Evolutionary conservation across 257 asterid genomes (phyloP).

Genomic region (Rehmannia glutinosa): DNA sequence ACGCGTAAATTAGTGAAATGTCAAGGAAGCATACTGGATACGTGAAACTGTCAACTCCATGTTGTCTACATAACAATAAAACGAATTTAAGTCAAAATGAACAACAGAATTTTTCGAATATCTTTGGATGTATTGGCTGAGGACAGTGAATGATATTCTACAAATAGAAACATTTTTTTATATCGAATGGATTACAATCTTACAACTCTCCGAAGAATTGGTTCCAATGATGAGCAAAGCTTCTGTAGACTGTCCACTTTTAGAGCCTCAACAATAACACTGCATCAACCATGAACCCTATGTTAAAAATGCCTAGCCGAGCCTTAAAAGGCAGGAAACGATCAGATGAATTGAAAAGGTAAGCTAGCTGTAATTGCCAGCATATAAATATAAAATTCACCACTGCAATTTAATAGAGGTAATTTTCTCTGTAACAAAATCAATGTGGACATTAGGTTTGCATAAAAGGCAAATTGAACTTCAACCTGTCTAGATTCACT

Average conservation of each 20-base stretch:
- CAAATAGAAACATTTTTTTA: slow-evolving; percentile 4
- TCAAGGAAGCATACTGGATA: neutral
- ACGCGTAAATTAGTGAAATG: neutral
- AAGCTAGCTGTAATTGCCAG: too few relatives aligned
- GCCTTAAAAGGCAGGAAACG: neutral
- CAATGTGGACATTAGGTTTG: neutral
- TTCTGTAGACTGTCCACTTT: slow-evolving; percentile 94
- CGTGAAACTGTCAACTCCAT: neutral
- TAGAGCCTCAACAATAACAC: slow-evolving; percentile 94
- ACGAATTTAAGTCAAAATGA: neutral
- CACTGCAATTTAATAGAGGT: too few relatives aligned
- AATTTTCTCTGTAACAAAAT: neutral
- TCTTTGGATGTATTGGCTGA: neutral
- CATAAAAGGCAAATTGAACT: too few relatives aligned
- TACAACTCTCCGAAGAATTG: slow-evolving; percentile 96
- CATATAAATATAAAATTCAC: neutral
- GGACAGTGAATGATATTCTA: neutral
- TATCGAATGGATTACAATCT: slow-evolving; percentile 30
- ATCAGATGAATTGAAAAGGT: neutral
- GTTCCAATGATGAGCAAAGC: slow-evolving; percentile 94
- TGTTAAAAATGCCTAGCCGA: slow-evolving; percentile 2
- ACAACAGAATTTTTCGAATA: neutral
- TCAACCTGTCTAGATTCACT: too few relatives aligned
- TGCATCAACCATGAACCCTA: slow-evolving; percentile 44
- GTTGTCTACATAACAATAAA: neutral